Base-by-base conservation (phyloP, 371 early-diverging fungal genomes). In the Circinella minor region DNA sequence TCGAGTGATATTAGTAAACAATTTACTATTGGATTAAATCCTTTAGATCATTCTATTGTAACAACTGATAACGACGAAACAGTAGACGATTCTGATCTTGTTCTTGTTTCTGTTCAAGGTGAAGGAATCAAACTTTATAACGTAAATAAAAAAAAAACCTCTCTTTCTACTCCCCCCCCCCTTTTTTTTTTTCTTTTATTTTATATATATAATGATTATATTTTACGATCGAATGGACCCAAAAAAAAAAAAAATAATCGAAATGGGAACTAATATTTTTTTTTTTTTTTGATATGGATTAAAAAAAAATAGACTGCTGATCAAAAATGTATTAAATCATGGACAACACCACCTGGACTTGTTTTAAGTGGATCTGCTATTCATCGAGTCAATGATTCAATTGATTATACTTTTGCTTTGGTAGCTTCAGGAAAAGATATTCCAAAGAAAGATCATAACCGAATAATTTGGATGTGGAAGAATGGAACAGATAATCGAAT, bases 61-160 rank as follows among this genome's bases (percentile, higher is more conserved):
- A 61, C 75, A 34, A 71, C 78, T 15, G 5, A 14, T 4, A 27
- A 7, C 7, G 73, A 73, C 34, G 79, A 76, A 36, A 66, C 61
- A 46, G 71, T 69, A 1, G 67, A 76, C 14, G 70, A 71, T 39
- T 55, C 76, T 46, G 78, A 79, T 60, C 72, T 78, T 17, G 82
- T 86, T 9, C 86, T 82, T 48, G 78, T 89, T 37, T 85, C 88
- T 43, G 83, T 86, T 27, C 89, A 89, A 62, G 85, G 88, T 57
- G 86, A 87, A 71, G 89, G 88, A 20, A 77, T 89, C 51, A 86
- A 89, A 61, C 78, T 86, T 34, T 89, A 82, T 72, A 87, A 83
- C 57, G 89, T 89, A 81, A 70, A 73, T 63, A 17, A 4, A 81
- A 70, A 73, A 62, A 17, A 4, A 27, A 27, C 27, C 27, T 27